Evolutionary conservation across 169 alveolate genomes (phyloP).

Genomic region (Plasmodium chabaudi): DNA sequence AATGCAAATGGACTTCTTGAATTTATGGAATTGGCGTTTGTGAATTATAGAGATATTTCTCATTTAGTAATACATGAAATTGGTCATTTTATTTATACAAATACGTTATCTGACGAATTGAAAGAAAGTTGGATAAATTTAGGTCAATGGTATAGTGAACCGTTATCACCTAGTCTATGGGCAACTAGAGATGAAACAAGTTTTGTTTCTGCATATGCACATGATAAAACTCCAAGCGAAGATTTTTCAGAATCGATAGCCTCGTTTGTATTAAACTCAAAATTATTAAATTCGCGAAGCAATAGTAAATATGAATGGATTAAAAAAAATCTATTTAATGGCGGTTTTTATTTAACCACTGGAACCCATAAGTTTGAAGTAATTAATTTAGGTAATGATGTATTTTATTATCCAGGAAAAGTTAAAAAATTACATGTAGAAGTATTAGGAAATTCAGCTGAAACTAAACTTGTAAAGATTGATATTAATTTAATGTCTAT

Average conservation of each 20-base stretch:
- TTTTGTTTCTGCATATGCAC: slow-evolving; percentile 85
- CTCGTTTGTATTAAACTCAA: slow-evolving; percentile 83
- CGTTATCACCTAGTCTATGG: slow-evolving; percentile 85
- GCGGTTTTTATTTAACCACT: slow-evolving; percentile 81
- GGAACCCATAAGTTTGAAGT: slow-evolving; percentile 84
- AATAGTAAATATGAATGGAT: slow-evolving; percentile 77
- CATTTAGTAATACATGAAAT: slow-evolving; percentile 82
- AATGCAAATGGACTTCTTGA: slow-evolving; percentile 81
- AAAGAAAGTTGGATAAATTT: slow-evolving; percentile 69
- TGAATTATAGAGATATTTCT: slow-evolving; percentile 82
- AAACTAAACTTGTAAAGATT: slow-evolving; percentile 78
- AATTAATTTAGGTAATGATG: slow-evolving; percentile 83
- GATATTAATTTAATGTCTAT: slow-evolving; percentile 64
- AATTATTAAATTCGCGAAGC: slow-evolving; percentile 77
- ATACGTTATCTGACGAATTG: slow-evolving; percentile 76
- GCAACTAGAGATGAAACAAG: slow-evolving; percentile 81
- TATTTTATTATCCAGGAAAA: slow-evolving; percentile 84
- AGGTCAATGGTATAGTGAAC: slow-evolving; percentile 85
- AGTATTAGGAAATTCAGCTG: slow-evolving; percentile 79
- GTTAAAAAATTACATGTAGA: slow-evolving; percentile 62
- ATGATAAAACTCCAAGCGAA: slow-evolving; percentile 86
- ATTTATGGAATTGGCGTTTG: slow-evolving; percentile 87
- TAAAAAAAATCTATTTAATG: slow-evolving; percentile 80
- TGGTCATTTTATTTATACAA: slow-evolving; percentile 82
- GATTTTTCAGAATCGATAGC: slow-evolving; percentile 86